Evolutionary conservation across 2,329 filamentous ascomycete species (phyloP).

Genomic region (Biscogniauxia marginata): DNA sequence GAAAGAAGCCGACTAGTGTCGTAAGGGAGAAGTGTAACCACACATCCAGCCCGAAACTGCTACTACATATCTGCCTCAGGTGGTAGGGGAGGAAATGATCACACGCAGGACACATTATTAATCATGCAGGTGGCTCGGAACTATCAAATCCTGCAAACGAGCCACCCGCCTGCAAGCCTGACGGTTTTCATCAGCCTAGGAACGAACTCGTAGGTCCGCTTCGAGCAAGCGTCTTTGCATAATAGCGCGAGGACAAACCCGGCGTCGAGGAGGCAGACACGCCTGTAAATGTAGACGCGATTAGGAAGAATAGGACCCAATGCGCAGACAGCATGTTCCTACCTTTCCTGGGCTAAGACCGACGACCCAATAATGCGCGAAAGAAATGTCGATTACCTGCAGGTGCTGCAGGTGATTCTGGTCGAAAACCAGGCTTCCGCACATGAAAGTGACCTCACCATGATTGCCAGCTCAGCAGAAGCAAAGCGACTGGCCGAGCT

Average conservation of each 20-base stretch:
- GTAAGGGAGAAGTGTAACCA: background rate
- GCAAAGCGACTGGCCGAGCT: slow-evolving; percentile 18
- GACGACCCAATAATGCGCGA: slow-evolving; percentile 12
- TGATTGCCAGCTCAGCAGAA: slow-evolving; percentile 24
- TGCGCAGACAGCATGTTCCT: background rate
- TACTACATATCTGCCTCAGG: background rate
- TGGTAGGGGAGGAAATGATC: background rate
- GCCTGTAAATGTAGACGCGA: too few relatives aligned
- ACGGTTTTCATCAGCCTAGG: background rate
- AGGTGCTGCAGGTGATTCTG: slow-evolving; percentile 7
- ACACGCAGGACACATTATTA: background rate
- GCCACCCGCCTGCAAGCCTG: background rate
- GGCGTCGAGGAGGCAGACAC: too few relatives aligned
- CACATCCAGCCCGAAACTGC: background rate
- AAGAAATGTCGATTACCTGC: slow-evolving; percentile 11
- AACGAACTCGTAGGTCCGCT: background rate
- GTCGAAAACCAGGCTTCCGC: slow-evolving; percentile 18
- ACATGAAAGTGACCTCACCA: slow-evolving; percentile 15
- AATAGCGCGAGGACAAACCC: background rate
- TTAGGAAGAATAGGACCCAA: background rate
- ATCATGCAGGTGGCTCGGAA: background rate
- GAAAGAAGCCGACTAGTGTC: background rate
- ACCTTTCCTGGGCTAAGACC: background rate
- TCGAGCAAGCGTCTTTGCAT: background rate
- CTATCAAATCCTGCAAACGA: background rate